Conservation (phyloP, 345 rosid genomes). For the Ricinus communis region DNA sequence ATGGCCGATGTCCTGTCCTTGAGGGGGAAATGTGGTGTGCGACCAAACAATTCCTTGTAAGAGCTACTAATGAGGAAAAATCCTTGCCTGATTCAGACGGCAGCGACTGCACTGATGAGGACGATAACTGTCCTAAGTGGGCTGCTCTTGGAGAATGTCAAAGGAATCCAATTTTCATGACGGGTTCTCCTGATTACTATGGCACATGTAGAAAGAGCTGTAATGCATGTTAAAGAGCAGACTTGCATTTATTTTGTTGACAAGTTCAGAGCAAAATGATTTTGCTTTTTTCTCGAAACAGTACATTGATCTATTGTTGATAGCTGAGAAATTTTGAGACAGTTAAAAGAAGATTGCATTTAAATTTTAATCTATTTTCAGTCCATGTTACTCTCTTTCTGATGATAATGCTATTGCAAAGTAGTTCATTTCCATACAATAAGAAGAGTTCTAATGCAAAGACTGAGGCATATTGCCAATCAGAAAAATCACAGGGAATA, state of each 20-base stretch:
- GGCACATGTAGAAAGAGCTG: conserved; percentile 96
- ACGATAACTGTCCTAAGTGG: conserved; percentile 65
- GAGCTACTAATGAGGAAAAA: conserved; percentile 30
- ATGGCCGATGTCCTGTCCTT: conserved; percentile 73
- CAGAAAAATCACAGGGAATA: background rate
- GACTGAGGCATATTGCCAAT: too few relatives aligned
- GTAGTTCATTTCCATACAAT: background rate
- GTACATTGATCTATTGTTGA: background rate
- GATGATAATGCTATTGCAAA: too few relatives aligned
- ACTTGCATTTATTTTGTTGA: background rate
- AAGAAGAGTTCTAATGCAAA: background rate
- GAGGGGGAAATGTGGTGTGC: conserved; percentile 76
- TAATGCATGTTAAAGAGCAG: conserved; percentile 44
- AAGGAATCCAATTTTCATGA: conserved; percentile 83
- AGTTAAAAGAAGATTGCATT: background rate
- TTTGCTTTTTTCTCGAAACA: background rate
- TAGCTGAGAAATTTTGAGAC: background rate
- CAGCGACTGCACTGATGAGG: conserved; percentile 71
- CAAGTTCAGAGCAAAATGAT: background rate
- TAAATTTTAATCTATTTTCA: background rate
- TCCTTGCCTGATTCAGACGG: conserved; percentile 22
- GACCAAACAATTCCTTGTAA: conserved; percentile 51
- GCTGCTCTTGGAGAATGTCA: conserved; percentile 80
- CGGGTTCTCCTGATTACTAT: conserved; percentile 83
- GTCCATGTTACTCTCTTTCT: too few relatives aligned